Conservation (phyloP, 2,329 filamentous ascomycete genomes). For the Ploettnerulaceae sp. region DNA sequence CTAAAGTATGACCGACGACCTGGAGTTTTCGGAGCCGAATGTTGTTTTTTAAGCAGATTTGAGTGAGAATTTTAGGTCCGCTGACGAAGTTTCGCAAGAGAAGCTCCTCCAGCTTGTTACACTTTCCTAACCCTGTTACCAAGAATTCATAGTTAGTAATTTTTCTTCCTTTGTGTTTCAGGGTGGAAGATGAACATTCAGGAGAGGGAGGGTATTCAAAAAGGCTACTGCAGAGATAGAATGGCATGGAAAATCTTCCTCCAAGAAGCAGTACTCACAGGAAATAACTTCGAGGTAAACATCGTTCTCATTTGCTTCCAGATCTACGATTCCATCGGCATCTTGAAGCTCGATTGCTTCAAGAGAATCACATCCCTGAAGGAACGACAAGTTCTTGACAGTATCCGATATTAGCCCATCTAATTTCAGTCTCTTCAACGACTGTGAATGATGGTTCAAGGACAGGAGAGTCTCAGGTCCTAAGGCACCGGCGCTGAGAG, state of each 20-base stretch:
- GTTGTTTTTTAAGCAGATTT: slow-evolving; percentile 42
- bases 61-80: slow-evolving; percentile 47
- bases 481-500: slow-evolving; percentile 51
- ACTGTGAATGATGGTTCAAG: slow-evolving; percentile 47
- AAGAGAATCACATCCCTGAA: slow-evolving; percentile 46
- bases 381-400: slow-evolving; percentile 43
- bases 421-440: slow-evolving; percentile 50
- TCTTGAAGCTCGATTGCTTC: slow-evolving; percentile 44
- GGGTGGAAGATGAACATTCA: too few relatives aligned
- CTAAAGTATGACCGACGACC: slow-evolving; percentile 44
- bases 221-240: too few relatives aligned
- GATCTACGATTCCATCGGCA: slow-evolving; percentile 38
- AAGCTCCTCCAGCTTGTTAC: slow-evolving; percentile 46
- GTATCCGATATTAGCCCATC: slow-evolving; percentile 43
- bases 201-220: too few relatives aligned
- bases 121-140: slow-evolving; percentile 44
- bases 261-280: slow-evolving; percentile 29
- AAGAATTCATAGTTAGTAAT: too few relatives aligned
- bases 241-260: not conserved
- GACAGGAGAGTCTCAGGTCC: slow-evolving; percentile 50
- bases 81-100: slow-evolving; percentile 47
- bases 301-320: slow-evolving; percentile 49
- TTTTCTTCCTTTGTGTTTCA: too few relatives aligned
- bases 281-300: slow-evolving; percentile 45
- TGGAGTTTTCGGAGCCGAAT: slow-evolving; percentile 45